A percentile compares a stretch with the other conserved stretches of the same genome.
phyloP scores from a whole-genome alignment of 768 basidiomycete genomes.

The Trametes cubensis region DNA sequence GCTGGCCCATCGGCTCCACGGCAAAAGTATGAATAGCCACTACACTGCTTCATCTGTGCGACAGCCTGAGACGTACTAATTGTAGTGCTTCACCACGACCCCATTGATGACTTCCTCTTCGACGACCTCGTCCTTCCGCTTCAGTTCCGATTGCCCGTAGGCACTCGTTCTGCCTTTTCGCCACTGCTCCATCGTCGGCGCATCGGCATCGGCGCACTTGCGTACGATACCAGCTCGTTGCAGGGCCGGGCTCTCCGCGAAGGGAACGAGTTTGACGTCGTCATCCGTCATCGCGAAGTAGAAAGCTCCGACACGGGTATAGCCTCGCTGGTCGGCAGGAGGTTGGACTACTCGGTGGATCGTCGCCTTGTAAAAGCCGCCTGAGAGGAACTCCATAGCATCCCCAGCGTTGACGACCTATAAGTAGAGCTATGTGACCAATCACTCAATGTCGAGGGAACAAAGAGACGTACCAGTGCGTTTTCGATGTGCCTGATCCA shows the following conservation, averaged over 20 bases:
- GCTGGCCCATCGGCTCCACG: background rate
- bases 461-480: slow-evolving; percentile 34
- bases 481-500: slow-evolving; percentile 41
- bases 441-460: background rate
- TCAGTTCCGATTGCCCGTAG: slow-evolving; percentile 35
- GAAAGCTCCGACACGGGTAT: slow-evolving; percentile 38
- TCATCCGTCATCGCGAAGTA: slow-evolving; percentile 41
- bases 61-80: slow-evolving; percentile 25
- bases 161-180: slow-evolving; percentile 33
- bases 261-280: slow-evolving; percentile 33
- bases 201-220: slow-evolving; percentile 31
- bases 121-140: slow-evolving; percentile 33
- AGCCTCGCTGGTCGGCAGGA: slow-evolving; percentile 37
- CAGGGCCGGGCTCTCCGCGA: slow-evolving; percentile 37
- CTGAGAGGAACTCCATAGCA: slow-evolving; percentile 37
- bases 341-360: slow-evolving; percentile 43
- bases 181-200: slow-evolving; percentile 37
- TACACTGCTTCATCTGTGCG: background rate
- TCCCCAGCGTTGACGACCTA: slow-evolving; percentile 46
- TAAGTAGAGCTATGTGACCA: background rate
- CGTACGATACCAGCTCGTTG: slow-evolving; percentile 34
- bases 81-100: slow-evolving; percentile 39
- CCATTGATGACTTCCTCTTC: slow-evolving; percentile 40
- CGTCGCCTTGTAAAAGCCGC: slow-evolving; percentile 40
- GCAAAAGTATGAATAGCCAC: background rate